A percentile compares a stretch with the other conserved stretches of the same genome.
These are phyloP conservation scores for Aureobasidium mangrovei DNA, from an alignment of 2,329 filamentous ascomycete genomes.

Conservation along the genomic window DNA sequence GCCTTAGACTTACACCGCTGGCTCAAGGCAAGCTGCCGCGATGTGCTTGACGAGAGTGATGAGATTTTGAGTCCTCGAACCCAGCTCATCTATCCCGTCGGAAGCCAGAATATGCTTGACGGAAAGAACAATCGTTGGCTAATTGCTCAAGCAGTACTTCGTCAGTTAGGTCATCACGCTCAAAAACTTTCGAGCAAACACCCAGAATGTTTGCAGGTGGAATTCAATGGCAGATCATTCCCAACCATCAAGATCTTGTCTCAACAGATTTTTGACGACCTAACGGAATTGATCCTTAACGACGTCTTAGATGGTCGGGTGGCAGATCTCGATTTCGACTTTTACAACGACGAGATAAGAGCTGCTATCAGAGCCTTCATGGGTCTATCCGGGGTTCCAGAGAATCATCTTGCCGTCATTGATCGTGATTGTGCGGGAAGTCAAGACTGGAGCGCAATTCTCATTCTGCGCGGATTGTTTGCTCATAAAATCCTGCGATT, in stretches of 20 bases:
- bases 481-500: slow-evolving; percentile 51
- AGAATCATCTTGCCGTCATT: neutral
- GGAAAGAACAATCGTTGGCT: slow-evolving; percentile 34
- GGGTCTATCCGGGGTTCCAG: neutral
- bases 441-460: slow-evolving; percentile 25
- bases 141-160: slow-evolving; percentile 29
- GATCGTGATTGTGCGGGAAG: too few species aligned
- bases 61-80: slow-evolving; percentile 35
- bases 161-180: slow-evolving; percentile 23
- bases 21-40: slow-evolving; percentile 43
- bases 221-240: slow-evolving; percentile 37
- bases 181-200: slow-evolving; percentile 31
- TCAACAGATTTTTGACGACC: slow-evolving; percentile 26
- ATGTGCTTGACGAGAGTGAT: slow-evolving; percentile 56
- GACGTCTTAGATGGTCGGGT: slow-evolving; percentile 26
- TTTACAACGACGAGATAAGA: neutral
- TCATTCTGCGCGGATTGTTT: slow-evolving; percentile 56
- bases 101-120: slow-evolving; percentile 32
- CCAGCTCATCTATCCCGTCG: slow-evolving; percentile 38
- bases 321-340: neutral
- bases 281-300: slow-evolving; percentile 25
- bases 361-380: slow-evolving; percentile 1
- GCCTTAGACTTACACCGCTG: slow-evolving; percentile 47
- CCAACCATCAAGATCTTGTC: slow-evolving; percentile 51
- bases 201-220: slow-evolving; percentile 43